phyloP scores from a whole-genome alignment of 73 alveolate species.

The Blepharisma stoltei region DNA sequence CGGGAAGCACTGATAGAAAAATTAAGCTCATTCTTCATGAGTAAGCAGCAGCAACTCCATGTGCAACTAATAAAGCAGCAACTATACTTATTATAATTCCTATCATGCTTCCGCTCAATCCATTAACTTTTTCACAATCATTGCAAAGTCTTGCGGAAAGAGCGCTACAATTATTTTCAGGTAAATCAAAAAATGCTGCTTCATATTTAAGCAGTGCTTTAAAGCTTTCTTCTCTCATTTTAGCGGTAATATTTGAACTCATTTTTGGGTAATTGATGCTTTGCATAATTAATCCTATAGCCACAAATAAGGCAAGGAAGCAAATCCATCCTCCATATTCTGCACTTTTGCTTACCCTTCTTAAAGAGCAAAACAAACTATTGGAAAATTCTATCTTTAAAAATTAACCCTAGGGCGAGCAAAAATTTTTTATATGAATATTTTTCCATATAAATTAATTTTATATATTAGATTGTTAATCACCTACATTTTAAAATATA shows the following conservation, averaged over 20 bases:
- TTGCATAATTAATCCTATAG: not conserved
- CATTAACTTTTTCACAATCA: constrained; percentile 38
- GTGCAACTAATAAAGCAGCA: not conserved
- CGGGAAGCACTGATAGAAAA: constrained; percentile 16
- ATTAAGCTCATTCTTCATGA: constrained; percentile 20
- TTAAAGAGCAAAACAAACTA: too few relatives aligned
- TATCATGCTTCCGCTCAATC: constrained; percentile 1
- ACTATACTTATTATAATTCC: not conserved
- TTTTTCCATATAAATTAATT: too few relatives aligned
- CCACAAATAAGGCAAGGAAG: not conserved
- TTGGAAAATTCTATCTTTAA: too few relatives aligned
- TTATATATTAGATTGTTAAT: too few relatives aligned
- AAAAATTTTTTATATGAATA: too few relatives aligned
- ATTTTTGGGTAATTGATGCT: constrained; percentile 2
- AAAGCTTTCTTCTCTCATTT: constrained; percentile 37
- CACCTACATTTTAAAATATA: too few relatives aligned
- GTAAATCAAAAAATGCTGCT: too few relatives aligned
- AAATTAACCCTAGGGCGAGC: too few relatives aligned
- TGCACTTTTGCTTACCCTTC: not conserved
- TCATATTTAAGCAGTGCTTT: too few relatives aligned
- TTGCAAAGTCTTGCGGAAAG: too few relatives aligned
- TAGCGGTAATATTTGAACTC: constrained; percentile 30
- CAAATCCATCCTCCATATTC: not conserved
- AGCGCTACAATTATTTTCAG: too few relatives aligned
- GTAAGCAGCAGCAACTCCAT: constrained; percentile 10